These are phyloP conservation scores for Leptoxyphium fumago DNA, from an alignment of 2,329 filamentous ascomycete genomes.

Conservation along the genomic window DNA sequence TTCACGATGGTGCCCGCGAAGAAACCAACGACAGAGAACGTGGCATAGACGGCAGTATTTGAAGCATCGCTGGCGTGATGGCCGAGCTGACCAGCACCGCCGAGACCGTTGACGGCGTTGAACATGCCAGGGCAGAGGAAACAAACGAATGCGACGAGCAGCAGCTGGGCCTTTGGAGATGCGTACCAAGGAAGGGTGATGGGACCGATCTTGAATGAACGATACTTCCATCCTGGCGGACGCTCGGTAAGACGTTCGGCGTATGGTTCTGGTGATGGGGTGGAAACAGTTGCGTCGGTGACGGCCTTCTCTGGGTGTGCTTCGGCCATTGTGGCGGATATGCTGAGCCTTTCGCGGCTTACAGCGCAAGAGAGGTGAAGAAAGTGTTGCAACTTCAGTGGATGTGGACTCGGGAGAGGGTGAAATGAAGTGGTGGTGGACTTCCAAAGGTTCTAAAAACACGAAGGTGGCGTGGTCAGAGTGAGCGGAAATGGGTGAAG, in stretches of 20 bases:
- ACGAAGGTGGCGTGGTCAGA: too few relatives aligned
- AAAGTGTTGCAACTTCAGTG: too few relatives aligned
- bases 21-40: conserved; percentile 52
- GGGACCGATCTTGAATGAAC: conserved; percentile 24
- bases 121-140: conserved; percentile 42
- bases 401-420: too few relatives aligned
- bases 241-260: not conserved
- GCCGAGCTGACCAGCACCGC: conserved; percentile 34
- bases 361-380: too few relatives aligned
- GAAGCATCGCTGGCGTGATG: conserved; percentile 44
- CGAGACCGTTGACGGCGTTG: conserved; percentile 37
- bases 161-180: conserved; percentile 32
- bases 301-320: not conserved
- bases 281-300: not conserved
- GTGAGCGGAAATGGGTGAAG: too few relatives aligned
- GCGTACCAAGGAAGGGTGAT: conserved; percentile 34
- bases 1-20: conserved; percentile 62
- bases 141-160: conserved; percentile 37
- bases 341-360: too few relatives aligned
- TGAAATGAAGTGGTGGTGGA: too few relatives aligned
- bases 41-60: conserved; percentile 57
- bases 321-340: not conserved
- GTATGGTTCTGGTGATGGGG: not conserved
- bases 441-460: too few relatives aligned
- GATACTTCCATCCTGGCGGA: conserved; percentile 32